Base-by-base conservation (phyloP, 2,329 filamentous ascomycete genomes). In the Pyricularia sp. region DNA sequence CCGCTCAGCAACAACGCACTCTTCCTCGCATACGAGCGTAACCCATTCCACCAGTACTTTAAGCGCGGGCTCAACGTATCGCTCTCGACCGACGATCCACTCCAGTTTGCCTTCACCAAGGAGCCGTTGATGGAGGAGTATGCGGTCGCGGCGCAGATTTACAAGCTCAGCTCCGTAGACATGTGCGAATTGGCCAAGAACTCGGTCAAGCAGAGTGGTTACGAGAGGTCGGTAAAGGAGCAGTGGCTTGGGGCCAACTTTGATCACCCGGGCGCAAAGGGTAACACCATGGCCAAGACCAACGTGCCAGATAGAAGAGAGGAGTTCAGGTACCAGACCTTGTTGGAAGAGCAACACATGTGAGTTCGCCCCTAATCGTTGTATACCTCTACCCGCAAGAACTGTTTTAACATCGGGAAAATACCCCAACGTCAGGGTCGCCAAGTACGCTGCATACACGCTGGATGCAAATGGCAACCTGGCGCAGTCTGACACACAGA, bases 151-250 rank as follows among this genome's bases (percentile, higher is more conserved):
- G 94, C 94, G 4, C 94, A 99, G 76, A 99, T 99, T 66, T 99
- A 97, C 79, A 97, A 97, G 78, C 85, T 99, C 53, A 96, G 88
- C 72, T 89, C 93, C 0, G 93, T 97, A 4, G 94, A 99, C 72
- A 99, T 99, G 94, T 97, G 94, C 73, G 94, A 99, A 77, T 77
- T 99, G 65, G 94, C 94, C 28, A 96, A 96, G 77, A 93, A 97
- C 74, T 96, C 91, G 10, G 94, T 99, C 55, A 86, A 88, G 70
- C 94, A 99, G 75, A 96, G 91, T 73, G 94, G 94, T 7, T 99
- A 96, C 72, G 94, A 99, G 74, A 81, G 89, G 70, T 84, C 87
- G 13, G 81, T 97, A 71, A 99, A 99, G 77, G 87, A 93, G 72
- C 86, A 92, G 74, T 99, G 93, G 93, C 79, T 99, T 4, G 94